Evolutionary conservation across 495 filamentous ascomycete species (phyloP).

Genomic region (Xylaria scruposa): DNA sequence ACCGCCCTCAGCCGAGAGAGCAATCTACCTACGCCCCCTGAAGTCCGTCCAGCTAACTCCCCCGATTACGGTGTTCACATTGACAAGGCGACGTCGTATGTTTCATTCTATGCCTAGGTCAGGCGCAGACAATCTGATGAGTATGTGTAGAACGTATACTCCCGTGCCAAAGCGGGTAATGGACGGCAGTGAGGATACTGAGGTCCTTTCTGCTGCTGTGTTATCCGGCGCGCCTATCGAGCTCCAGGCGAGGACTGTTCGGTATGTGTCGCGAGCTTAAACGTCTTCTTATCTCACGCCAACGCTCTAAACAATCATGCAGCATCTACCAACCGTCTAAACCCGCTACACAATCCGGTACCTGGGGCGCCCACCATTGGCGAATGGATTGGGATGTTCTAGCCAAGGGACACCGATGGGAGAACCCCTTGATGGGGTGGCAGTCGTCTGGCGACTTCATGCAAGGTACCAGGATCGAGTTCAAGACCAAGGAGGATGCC

Average conservation of each 20-base stretch:
- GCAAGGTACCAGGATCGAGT: slow-evolving; percentile 89
- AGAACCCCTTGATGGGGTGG: slow-evolving; percentile 98
- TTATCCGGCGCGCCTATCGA: slow-evolving; percentile 93
- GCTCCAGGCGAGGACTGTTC: slow-evolving; percentile 89
- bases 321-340: slow-evolving; percentile 93
- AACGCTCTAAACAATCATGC: slow-evolving; percentile 31
- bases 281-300: not conserved
- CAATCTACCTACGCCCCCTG: slow-evolving; percentile 37
- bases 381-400: slow-evolving; percentile 98
- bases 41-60: slow-evolving; percentile 60
- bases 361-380: slow-evolving; percentile 83
- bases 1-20: slow-evolving; percentile 35
- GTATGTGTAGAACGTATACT: slow-evolving; percentile 72
- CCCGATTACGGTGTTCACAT: slow-evolving; percentile 80
- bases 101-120: slow-evolving; percentile 1
- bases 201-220: slow-evolving; percentile 77
- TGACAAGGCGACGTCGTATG: slow-evolving; percentile 83
- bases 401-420: slow-evolving; percentile 87
- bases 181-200: slow-evolving; percentile 86
- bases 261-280: slow-evolving; percentile 59
- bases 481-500: slow-evolving; percentile 93
- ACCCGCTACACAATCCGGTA: slow-evolving; percentile 91
- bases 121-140: slow-evolving; percentile 2
- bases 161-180: slow-evolving; percentile 86
- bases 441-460: slow-evolving; percentile 91